phyloP scores from a whole-genome alignment of 179 eudicot species.

The Sideroxylon spinosum region DNA sequence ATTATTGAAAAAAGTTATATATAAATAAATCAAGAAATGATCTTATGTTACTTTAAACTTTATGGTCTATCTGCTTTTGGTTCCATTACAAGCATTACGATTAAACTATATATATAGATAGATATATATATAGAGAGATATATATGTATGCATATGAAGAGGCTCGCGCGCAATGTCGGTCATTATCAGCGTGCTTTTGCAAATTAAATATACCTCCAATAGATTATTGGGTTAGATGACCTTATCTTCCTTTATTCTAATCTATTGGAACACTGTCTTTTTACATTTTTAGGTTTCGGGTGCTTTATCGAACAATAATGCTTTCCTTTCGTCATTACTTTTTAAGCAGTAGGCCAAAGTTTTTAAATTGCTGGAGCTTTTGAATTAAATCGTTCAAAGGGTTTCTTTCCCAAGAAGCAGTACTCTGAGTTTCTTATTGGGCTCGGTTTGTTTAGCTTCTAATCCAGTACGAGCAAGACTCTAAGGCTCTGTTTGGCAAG shows the following conservation, averaged over 20 bases:
- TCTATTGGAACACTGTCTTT: neutral
- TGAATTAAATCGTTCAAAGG: too few species aligned
- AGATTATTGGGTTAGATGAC: conserved; percentile 7
- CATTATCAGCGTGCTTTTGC: conserved; percentile 21
- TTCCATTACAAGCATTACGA: conserved; percentile 2
- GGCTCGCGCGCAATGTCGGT: neutral
- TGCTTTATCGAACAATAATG: neutral
- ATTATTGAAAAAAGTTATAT: neutral
- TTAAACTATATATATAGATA: neutral
- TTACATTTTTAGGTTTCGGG: conserved; percentile 15
- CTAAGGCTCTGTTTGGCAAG: too few species aligned
- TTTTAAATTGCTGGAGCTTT: neutral
- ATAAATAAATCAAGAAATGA: too few species aligned
- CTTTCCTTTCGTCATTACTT: conserved; percentile 7
- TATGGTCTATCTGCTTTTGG: neutral
- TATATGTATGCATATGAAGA: neutral
- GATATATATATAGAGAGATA: too few species aligned
- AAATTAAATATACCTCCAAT: neutral
- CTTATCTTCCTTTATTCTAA: conserved; percentile 12
- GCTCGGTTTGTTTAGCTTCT: too few species aligned
- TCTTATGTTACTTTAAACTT: neutral
- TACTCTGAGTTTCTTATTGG: too few species aligned
- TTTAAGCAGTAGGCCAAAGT: neutral
- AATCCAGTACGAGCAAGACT: too few species aligned
- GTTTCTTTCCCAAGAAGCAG: too few species aligned